A percentile compares a stretch with the other conserved stretches of the same genome.
These are phyloP conservation scores for Oldenlandia corymbosa DNA, from an alignment of 257 asterid species.

Conservation along the genomic window DNA sequence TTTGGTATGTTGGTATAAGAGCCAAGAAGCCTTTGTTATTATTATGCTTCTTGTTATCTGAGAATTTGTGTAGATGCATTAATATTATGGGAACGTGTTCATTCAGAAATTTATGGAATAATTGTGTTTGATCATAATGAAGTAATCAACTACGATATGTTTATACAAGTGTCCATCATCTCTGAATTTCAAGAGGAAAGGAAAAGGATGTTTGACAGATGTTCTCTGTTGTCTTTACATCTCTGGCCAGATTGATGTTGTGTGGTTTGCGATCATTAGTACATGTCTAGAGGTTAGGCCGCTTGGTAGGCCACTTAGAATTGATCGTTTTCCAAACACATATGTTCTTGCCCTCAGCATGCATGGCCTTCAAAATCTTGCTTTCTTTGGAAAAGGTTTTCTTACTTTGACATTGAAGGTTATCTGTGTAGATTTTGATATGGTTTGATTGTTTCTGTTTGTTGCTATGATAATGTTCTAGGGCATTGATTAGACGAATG, in stretches of 20 bases:
- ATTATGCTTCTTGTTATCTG: background rate
- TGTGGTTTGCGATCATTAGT: background rate
- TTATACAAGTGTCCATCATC: background rate
- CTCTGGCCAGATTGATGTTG: too few species aligned
- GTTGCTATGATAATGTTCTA: background rate
- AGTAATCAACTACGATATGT: background rate
- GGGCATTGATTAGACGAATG: background rate
- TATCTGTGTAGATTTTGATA: background rate
- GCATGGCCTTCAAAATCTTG: background rate
- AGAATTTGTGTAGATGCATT: background rate
- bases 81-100: background rate
- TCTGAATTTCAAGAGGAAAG: background rate
- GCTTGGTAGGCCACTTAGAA: constrained; percentile 5
- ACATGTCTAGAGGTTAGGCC: too few species aligned
- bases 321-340: background rate
- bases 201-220: background rate
- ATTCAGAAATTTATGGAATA: too few species aligned
- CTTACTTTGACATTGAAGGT: background rate
- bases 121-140: too few species aligned
- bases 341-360: background rate
- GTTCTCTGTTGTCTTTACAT: background rate
- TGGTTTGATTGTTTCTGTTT: background rate
- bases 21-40: background rate
- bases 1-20: background rate
- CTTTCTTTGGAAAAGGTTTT: background rate